Base-by-base conservation (phyloP, 2,329 filamentous ascomycete genomes). In the Apiospora kogelbergensis region DNA sequence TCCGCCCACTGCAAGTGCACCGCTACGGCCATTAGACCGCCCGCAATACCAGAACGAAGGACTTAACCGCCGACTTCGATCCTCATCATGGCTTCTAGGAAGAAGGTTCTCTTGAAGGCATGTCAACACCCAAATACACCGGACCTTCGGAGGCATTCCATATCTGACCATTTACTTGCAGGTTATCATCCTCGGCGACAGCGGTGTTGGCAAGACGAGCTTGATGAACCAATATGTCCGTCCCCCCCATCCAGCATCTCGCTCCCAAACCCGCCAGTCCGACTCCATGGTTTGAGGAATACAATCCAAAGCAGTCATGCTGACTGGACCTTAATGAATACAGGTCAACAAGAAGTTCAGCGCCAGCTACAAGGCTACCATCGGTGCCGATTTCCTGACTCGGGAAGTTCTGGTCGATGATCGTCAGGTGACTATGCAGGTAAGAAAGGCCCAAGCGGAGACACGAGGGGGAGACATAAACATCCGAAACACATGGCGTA, bases 181-280 rank as follows among this genome's bases (percentile, higher is more conserved):
- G 95, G 95, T 99, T 79, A 99, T 99, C 79, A 98, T 99, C 84
- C 91, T 99, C 76, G 96, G 96, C 77, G 96, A 99, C 83, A 98
- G 95, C 83, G 96, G 96, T 84, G 96, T 99, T 72, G 96, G 96
- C 81, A 99, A 99, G 89, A 99, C 96, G 71, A 98, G 94, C 83
- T 90, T 99, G 89, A 99, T 99, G 96, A 99, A 99, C 85, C 96
- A 99, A 98, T 99, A 98, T 93, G 96, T 98, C 90, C 81, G 93
- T 76, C 67, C n/a, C 65, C 68, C 40, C 71, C 68, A 26, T 22
- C 65, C 63, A 41, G 33, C 26, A 15, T 24, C 17, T 41, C 40
- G 63, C 9, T 41, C 41, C 63, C 48, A 22, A 22, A 65, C n/a
- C 26, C 64, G 22, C 10, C 42, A n/a, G n/a, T 57, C 22, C 30